These are phyloP conservation scores for Ustilago sp. DNA, from an alignment of 1,284 basidiomycete genomes.

Conservation along the genomic window DNA sequence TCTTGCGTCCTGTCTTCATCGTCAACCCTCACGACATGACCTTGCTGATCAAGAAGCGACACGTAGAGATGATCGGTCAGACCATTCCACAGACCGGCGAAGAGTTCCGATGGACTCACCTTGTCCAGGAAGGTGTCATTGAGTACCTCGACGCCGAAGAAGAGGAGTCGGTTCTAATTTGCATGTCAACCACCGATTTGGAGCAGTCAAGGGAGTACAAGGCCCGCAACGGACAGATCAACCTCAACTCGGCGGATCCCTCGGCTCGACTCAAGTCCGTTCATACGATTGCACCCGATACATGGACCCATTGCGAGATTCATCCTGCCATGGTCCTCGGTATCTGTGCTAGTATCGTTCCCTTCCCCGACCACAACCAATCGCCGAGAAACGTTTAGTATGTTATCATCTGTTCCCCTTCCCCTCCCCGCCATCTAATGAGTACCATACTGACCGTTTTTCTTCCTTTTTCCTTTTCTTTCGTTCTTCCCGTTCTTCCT, in stretches of 20 bases:
- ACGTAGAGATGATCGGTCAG: slow-evolving; percentile 79
- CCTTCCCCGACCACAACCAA: slow-evolving; percentile 99
- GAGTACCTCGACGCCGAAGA: slow-evolving; percentile 98
- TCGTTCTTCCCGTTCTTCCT: background rate
- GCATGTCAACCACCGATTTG: slow-evolving; percentile 96
- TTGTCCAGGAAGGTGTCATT: slow-evolving; percentile 88
- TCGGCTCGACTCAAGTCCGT: slow-evolving; percentile 79
- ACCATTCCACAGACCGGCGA: slow-evolving; percentile 50
- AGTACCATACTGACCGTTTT: background rate
- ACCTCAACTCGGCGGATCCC: slow-evolving; percentile 80
- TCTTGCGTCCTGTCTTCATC: slow-evolving; percentile 95
- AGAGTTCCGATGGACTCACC: slow-evolving; percentile 81
- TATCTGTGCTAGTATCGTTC: slow-evolving; percentile 97
- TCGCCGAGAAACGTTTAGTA: slow-evolving; percentile 96
- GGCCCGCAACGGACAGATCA: slow-evolving; percentile 74
- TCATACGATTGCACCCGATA: slow-evolving; percentile 63
- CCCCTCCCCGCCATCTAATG: background rate
- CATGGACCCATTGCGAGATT: slow-evolving; percentile 99
- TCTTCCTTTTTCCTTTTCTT: background rate
- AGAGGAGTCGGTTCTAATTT: slow-evolving; percentile 99
- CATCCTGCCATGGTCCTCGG: slow-evolving; percentile 99
- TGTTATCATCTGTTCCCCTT: background rate
- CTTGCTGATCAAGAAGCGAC: slow-evolving; percentile 84
- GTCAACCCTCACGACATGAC: slow-evolving; percentile 82
- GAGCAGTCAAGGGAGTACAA: slow-evolving; percentile 75